Conservation (phyloP, 2,329 filamentous ascomycete genomes). For the Microdochium bolleyi region DNA sequence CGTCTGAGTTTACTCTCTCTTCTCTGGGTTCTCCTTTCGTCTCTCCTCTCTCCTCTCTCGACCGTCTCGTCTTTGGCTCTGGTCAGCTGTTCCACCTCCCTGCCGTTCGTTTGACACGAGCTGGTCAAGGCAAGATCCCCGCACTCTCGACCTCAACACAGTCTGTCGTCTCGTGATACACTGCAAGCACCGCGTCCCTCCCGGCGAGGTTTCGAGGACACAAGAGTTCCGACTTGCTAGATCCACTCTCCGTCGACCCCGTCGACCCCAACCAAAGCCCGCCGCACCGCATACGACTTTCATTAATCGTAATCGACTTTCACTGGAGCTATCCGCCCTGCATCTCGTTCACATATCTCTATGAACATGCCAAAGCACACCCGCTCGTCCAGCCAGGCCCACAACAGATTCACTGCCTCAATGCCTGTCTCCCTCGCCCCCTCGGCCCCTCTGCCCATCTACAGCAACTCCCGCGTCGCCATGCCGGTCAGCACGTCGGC, state of each 20-base stretch:
- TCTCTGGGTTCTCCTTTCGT: not conserved
- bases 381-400: slow-evolving; percentile 28
- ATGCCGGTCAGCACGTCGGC: slow-evolving; percentile 23
- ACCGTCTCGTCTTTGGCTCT: not conserved
- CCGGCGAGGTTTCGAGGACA: not conserved
- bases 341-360: not conserved
- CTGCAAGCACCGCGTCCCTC: not conserved
- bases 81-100: not conserved
- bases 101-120: slow-evolving; percentile 1
- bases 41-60: not conserved
- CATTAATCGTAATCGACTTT: not conserved
- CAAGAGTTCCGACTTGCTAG: not conserved
- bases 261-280: not conserved
- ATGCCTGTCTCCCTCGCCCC: slow-evolving; percentile 31
- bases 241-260: not conserved
- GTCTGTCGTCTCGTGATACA: not conserved
- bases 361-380: slow-evolving; percentile 37
- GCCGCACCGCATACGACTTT: not conserved
- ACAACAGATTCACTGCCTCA: slow-evolving; percentile 22
- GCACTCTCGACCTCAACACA: not conserved
- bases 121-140: not conserved
- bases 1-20: not conserved
- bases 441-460: slow-evolving; percentile 30
- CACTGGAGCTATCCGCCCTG: not conserved
- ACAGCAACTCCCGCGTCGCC: slow-evolving; percentile 30